phyloP scores from a whole-genome alignment of 352 stramenopile genomes.

The Phytophthora kernoviae region DNA sequence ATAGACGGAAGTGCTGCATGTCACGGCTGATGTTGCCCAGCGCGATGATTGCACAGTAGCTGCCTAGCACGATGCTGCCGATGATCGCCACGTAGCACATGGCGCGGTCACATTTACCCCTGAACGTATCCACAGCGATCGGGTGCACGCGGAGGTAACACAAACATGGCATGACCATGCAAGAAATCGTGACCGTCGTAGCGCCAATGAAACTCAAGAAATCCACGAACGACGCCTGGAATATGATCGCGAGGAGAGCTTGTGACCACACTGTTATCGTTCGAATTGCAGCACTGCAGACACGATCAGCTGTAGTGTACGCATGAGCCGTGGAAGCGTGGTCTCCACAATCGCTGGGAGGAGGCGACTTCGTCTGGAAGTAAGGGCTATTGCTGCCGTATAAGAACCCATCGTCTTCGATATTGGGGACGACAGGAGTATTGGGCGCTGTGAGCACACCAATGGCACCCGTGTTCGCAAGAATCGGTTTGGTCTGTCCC shows the following conservation, averaged over 20 bases:
- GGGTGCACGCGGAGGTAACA: slow-evolving; percentile 76
- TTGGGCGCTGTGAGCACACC: slow-evolving; percentile 4
- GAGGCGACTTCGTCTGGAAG: slow-evolving; percentile 37
- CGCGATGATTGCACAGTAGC: slow-evolving; percentile 61
- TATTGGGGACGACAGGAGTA: slow-evolving; percentile 31
- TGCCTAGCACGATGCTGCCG: slow-evolving; percentile 48
- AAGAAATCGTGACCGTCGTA: slow-evolving; percentile 67
- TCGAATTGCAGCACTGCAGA: slow-evolving; percentile 59
- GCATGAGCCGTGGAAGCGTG: slow-evolving; percentile 8
- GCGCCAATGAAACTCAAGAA: slow-evolving; percentile 72
- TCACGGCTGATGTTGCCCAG: slow-evolving; percentile 56
- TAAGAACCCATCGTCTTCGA: slow-evolving; percentile 55
- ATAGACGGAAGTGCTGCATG: slow-evolving; percentile 57
- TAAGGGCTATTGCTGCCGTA: slow-evolving; percentile 56
- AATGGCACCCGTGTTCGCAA: slow-evolving; percentile 20
- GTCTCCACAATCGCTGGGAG: slow-evolving; percentile 15
- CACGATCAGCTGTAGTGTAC: slow-evolving; percentile 48
- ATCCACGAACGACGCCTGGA: slow-evolving; percentile 74
- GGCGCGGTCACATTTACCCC: slow-evolving; percentile 50
- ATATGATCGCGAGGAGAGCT: slow-evolving; percentile 61
- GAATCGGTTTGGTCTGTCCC: slow-evolving; percentile 44
- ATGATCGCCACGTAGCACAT: slow-evolving; percentile 64
- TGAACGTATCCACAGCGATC: slow-evolving; percentile 51
- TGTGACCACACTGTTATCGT: slow-evolving; percentile 50
- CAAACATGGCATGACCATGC: slow-evolving; percentile 80